phyloP scores from a whole-genome alignment of 495 filamentous ascomycete genomes.

The Thozetella sp. region DNA sequence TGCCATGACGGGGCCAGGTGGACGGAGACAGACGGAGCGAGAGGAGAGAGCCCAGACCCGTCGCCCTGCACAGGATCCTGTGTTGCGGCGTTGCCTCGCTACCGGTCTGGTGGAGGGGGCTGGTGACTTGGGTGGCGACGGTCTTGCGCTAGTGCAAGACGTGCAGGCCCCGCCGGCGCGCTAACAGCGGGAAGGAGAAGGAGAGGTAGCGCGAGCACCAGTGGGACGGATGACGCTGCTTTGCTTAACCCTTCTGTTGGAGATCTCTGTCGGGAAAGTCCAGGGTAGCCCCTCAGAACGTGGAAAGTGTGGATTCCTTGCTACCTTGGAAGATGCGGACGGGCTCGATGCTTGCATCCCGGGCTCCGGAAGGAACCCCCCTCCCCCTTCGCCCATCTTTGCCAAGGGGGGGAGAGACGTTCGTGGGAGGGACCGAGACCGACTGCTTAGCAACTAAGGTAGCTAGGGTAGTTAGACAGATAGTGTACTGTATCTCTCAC shows the following conservation, averaged over 20 bases:
- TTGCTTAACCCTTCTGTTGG: too few species aligned
- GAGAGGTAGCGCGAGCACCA: not conserved
- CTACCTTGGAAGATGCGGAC: too few species aligned
- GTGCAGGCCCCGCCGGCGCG: not conserved
- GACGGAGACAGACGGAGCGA: not conserved
- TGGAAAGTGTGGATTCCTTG: not conserved
- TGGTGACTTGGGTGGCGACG: not conserved
- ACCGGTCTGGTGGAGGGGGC: not conserved
- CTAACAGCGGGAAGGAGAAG: not conserved
- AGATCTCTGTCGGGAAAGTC: not conserved
- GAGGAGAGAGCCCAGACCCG: not conserved
- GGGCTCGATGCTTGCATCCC: too few species aligned
- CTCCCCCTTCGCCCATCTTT: too few species aligned
- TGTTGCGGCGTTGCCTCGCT: not conserved
- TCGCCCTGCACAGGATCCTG: not conserved
- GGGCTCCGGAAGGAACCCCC: too few species aligned
- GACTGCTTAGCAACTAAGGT: too few species aligned
- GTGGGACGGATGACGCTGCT: not conserved
- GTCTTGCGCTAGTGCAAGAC: not conserved
- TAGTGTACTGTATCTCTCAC: too few species aligned
- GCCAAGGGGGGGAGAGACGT: too few species aligned
- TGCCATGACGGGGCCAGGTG: not conserved
- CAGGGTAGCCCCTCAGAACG: not conserved
- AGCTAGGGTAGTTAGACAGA: too few species aligned
- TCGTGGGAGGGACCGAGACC: too few species aligned